Evolutionary conservation across 306 rosid species (phyloP).

Genomic region (Castanospermum australe): DNA sequence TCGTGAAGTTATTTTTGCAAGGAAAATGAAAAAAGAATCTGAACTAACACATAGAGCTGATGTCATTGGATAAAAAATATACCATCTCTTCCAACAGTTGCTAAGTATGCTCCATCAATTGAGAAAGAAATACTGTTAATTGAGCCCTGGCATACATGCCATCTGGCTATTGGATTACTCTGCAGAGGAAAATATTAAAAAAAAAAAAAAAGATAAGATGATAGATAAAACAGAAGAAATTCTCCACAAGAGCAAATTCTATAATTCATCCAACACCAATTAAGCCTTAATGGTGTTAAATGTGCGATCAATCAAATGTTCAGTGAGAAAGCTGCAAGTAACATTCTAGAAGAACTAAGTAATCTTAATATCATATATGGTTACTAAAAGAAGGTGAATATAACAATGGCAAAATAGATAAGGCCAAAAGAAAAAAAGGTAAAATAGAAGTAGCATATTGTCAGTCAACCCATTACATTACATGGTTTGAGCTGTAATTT

Average conservation of each 20-base stretch:
- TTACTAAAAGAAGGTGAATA: not conserved
- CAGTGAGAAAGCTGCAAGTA: conserved; percentile 1
- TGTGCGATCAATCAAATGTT: not conserved
- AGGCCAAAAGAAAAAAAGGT: not conserved
- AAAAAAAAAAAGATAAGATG: not conserved
- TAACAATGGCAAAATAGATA: not conserved
- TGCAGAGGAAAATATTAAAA: conserved; percentile 33
- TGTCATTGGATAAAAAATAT: conserved; percentile 21
- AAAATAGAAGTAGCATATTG: not conserved
- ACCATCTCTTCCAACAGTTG: conserved; percentile 98
- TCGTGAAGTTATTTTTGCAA: not conserved
- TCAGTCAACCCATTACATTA: not conserved
- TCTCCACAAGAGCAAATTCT: not conserved
- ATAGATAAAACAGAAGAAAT: not conserved
- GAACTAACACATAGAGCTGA: conserved; percentile 6
- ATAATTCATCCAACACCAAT: conserved; percentile 24
- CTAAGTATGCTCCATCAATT: conserved; percentile 69
- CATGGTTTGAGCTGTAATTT: not conserved
- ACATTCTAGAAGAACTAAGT: conserved; percentile 14
- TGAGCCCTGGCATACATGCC: conserved; percentile 97
- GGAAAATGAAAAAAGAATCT: not conserved
- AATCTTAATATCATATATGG: not conserved
- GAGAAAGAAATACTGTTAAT: conserved; percentile 88
- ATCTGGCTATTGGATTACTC: conserved; percentile 94
- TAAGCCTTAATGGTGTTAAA: not conserved